A percentile compares a stretch with the other conserved stretches of the same genome.
phyloP scores from a whole-genome alignment of 805 yeast genomes.

The Zygoascus ofunaensis region DNA sequence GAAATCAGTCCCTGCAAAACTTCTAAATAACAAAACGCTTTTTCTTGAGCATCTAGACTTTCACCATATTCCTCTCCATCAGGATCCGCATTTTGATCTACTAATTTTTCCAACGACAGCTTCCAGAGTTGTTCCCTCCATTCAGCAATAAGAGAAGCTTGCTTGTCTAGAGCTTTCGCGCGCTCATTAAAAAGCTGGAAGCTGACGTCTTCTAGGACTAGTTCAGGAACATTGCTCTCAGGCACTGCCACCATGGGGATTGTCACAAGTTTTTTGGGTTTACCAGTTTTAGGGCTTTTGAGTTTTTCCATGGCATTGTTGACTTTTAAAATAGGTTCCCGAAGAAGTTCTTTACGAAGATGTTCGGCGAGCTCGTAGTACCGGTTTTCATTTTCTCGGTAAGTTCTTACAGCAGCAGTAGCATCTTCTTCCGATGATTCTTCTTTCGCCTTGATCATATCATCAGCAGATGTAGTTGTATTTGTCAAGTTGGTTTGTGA shows the following conservation, averaged over 20 bases:
- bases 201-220: not conserved
- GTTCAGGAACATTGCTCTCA: not conserved
- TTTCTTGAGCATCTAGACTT: constrained; percentile 68
- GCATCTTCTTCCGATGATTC: constrained; percentile 15
- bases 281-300: constrained; percentile 1
- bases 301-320: constrained; percentile 8
- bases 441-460: not conserved
- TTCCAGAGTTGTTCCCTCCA: constrained; percentile 40
- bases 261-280: constrained; percentile 3
- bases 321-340: constrained; percentile 30
- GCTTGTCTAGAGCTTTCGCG: constrained; percentile 36
- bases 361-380: constrained; percentile 55
- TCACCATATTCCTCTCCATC: constrained; percentile 73
- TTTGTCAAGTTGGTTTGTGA: constrained; percentile 14
- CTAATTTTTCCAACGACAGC: constrained; percentile 42
- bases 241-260: not conserved
- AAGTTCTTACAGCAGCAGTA: constrained; percentile 1
- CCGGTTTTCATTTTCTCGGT: constrained; percentile 40
- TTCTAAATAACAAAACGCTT: constrained; percentile 34
- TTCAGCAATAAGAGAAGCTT: constrained; percentile 41
- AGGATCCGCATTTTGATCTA: constrained; percentile 41
- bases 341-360: constrained; percentile 44
- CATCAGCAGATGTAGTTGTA: not conserved
- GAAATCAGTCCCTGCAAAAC: constrained; percentile 28
- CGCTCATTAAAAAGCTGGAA: constrained; percentile 4